These are phyloP conservation scores for Monosporascus sp. DNA, from an alignment of 2,329 filamentous ascomycete species.

Conservation along the genomic window DNA sequence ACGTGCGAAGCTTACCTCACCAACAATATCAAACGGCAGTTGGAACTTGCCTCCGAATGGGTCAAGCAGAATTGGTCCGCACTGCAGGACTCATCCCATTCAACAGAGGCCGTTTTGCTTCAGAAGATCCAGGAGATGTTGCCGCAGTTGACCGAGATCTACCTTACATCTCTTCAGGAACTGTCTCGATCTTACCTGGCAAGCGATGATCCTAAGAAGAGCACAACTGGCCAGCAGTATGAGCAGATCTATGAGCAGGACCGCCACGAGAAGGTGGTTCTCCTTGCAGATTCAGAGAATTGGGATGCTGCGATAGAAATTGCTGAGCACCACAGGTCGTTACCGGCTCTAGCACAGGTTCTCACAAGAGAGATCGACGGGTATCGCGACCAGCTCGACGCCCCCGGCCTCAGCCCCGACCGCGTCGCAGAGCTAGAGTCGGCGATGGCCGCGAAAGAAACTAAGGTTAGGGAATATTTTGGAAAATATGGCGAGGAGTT, in stretches of 20 bases:
- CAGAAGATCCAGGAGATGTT: conserved; percentile 42
- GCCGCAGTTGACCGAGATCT: conserved; percentile 48
- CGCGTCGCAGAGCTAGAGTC: conserved; percentile 34
- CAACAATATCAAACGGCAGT: conserved; percentile 56
- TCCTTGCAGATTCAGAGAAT: conserved; percentile 48
- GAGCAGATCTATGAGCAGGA: conserved; percentile 43
- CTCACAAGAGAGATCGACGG: conserved; percentile 47
- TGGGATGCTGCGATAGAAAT: conserved; percentile 55
- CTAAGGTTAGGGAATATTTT: conserved; percentile 50
- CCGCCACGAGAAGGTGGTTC: conserved; percentile 46
- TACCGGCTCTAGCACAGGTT: conserved; percentile 51
- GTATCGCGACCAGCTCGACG: conserved; percentile 30
- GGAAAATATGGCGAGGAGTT: conserved; percentile 60
- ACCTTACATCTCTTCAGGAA: conserved; percentile 50
- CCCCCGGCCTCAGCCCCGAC: conserved; percentile 29
- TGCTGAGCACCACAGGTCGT: conserved; percentile 52
- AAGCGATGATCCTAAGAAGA: conserved; percentile 37
- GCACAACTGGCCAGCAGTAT: conserved; percentile 40
- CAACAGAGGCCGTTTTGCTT: conserved; percentile 31
- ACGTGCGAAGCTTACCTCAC: conserved; percentile 64
- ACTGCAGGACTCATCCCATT: conserved; percentile 15
- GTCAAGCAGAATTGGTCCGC: conserved; percentile 39
- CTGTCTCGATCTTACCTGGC: conserved; percentile 45
- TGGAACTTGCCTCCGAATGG: conserved; percentile 54
- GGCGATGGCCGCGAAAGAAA: conserved; percentile 41